Evolutionary conservation across 192 early-diverging fungal genomes (phyloP).

Genomic region (Backusella luteola): DNA sequence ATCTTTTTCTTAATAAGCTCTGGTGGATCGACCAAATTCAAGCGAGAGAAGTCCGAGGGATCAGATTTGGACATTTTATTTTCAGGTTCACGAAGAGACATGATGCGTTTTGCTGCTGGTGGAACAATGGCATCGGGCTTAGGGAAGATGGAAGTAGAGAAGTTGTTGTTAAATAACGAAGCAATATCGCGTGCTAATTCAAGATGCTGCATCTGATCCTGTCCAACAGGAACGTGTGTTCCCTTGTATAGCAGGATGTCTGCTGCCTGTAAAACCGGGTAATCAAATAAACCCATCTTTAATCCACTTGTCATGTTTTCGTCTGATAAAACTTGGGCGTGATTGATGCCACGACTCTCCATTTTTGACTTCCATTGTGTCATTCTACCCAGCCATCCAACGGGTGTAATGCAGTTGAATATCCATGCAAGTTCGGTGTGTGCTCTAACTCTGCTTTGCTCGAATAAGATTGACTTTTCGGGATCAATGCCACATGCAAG

Average conservation of each 20-base stretch:
- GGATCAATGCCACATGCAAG: conserved; percentile 87
- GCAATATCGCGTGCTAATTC: conserved; percentile 84
- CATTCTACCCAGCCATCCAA: conserved; percentile 91
- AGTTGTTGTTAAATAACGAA: conserved; percentile 71
- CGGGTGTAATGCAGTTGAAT: conserved; percentile 81
- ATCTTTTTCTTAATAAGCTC: conserved; percentile 66
- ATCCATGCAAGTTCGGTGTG: conserved; percentile 89
- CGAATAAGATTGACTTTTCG: conserved; percentile 68
- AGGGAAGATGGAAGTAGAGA: conserved; percentile 61
- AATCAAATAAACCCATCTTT: conserved; percentile 81
- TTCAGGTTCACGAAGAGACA: conserved; percentile 78
- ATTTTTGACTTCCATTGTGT: conserved; percentile 89
- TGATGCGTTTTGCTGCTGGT: conserved; percentile 68
- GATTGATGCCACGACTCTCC: conserved; percentile 17
- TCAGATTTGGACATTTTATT: conserved; percentile 92
- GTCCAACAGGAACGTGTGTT: conserved; percentile 88
- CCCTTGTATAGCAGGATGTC: conserved; percentile 90
- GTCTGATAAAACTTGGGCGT: conserved; percentile 44
- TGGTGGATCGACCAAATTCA: conserved; percentile 74
- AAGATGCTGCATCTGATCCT: conserved; percentile 91
- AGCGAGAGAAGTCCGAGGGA: conserved; percentile 63
- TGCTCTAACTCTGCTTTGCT: conserved; percentile 75
- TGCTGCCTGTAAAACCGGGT: conserved; percentile 90
- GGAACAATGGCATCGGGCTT: conserved; percentile 65
- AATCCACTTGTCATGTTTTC: conserved; percentile 43